phyloP scores from a whole-genome alignment of 371 early-diverging fungal species.

The Syncephalastrum racemosum region DNA sequence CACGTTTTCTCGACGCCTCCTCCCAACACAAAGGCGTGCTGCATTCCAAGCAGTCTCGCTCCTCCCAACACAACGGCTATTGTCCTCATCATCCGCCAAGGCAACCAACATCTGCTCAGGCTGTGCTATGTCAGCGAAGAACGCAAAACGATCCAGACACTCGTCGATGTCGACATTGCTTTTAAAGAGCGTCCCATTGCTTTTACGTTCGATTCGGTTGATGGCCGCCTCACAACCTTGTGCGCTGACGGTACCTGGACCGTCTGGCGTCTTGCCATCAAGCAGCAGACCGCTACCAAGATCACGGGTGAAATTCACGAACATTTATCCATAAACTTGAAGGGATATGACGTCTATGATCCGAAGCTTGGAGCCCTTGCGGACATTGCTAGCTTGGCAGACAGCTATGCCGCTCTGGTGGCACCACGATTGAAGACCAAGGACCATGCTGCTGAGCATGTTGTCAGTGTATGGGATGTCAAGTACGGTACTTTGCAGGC shows the following conservation, averaged over 20 bases:
- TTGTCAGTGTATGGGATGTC: conserved; percentile 72
- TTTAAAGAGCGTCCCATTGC: conserved; percentile 36
- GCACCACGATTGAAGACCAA: conserved; percentile 38
- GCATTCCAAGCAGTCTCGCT: conserved; percentile 51
- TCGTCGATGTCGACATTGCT: conserved; percentile 32
- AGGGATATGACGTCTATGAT: conserved; percentile 28
- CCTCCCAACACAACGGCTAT: conserved; percentile 50
- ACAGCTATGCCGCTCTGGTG: conserved; percentile 57
- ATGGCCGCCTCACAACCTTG: conserved; percentile 50
- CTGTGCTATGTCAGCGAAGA: conserved; percentile 55
- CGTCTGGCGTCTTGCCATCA: conserved; percentile 34
- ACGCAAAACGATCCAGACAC: conserved; percentile 40
- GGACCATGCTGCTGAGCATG: conserved; percentile 39
- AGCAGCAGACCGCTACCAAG: conserved; percentile 37
- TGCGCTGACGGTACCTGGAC: conserved; percentile 35
- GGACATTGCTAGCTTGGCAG: conserved; percentile 38
- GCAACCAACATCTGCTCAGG: conserved; percentile 26
- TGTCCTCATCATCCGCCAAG: conserved; percentile 31
- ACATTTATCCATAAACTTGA: conserved; percentile 26
- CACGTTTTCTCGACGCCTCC: conserved; percentile 47
- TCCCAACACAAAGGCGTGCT: conserved; percentile 38
- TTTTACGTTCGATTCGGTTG: conserved; percentile 49
- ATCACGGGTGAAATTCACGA: conserved; percentile 23
- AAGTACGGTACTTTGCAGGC: conserved; percentile 71
- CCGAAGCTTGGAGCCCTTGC: conserved; percentile 27